Percentiles rank a stretch among this genome's conserved stretches.
phyloP scores from a whole-genome alignment of 768 basidiomycete species.

The Glaciozyma antarctica region DNA sequence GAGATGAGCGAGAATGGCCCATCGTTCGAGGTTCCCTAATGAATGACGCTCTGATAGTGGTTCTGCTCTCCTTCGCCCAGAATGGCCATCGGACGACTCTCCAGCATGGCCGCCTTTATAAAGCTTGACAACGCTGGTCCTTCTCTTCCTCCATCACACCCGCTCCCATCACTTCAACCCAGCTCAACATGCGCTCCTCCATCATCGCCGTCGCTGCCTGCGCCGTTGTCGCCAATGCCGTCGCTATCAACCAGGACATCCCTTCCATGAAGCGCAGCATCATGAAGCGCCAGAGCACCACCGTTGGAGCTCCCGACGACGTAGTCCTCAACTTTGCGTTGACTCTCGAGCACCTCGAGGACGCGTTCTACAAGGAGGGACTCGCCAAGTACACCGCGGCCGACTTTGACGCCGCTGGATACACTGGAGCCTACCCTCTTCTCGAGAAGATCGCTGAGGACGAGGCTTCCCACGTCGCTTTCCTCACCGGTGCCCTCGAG shows the following conservation, averaged over 20 bases:
- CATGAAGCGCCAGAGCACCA: constrained; percentile 27
- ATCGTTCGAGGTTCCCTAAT: no score
- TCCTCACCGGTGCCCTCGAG: constrained; percentile 45
- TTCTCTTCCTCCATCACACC: background rate
- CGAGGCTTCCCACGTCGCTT: constrained; percentile 51
- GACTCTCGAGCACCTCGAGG: constrained; percentile 30
- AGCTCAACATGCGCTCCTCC: constrained; percentile 7
- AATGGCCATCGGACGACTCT: no score
- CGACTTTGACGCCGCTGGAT: constrained; percentile 44
- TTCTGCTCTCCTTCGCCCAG: no score
- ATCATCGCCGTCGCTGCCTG: constrained; percentile 20
- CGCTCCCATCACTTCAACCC: background rate
- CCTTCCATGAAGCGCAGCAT: constrained; percentile 22
- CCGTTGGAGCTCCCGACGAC: constrained; percentile 13
- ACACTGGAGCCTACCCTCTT: constrained; percentile 37
- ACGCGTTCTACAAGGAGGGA: constrained; percentile 21
- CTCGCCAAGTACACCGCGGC: constrained; percentile 44
- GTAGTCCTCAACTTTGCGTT: constrained; percentile 29
- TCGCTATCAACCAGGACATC: constrained; percentile 8
- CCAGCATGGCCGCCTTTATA: no score
- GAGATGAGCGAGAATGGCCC: no score
- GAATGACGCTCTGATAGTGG: no score
- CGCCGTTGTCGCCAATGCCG: constrained; percentile 9
- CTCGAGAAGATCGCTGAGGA: constrained; percentile 39
- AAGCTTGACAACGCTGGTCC: background rate